Percentiles rank a stretch among this genome's conserved stretches.
Evolutionary conservation across 2,329 filamentous ascomycete species (phyloP).

Genomic region (Beauveria caledonica): DNA sequence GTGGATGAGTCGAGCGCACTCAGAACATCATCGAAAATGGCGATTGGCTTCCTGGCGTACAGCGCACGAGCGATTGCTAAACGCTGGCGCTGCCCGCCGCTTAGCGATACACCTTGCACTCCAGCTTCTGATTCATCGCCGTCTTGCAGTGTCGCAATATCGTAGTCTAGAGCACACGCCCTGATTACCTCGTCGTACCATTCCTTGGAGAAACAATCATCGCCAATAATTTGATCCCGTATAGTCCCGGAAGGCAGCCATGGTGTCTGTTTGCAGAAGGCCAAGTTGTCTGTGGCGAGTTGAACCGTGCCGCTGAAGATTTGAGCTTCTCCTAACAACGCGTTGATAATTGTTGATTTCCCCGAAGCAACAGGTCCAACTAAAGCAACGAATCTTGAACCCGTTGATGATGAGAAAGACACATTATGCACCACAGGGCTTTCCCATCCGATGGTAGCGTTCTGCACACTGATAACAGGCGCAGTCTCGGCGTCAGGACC

Average conservation of each 20-base stretch:
- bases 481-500: background rate
- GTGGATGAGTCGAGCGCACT: slow-evolving; percentile 3
- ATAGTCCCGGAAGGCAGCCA: slow-evolving; percentile 7
- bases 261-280: slow-evolving; percentile 8
- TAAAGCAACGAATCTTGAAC: slow-evolving; percentile 4
- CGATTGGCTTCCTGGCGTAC: slow-evolving; percentile 4
- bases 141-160: slow-evolving; percentile 2
- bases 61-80: slow-evolving; percentile 8
- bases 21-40: slow-evolving; percentile 9
- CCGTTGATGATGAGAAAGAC: slow-evolving; percentile 5
- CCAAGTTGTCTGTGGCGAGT: background rate
- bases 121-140: slow-evolving; percentile 5
- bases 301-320: background rate
- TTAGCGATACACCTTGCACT: slow-evolving; percentile 3
- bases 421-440: slow-evolving; percentile 11
- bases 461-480: slow-evolving; percentile 7
- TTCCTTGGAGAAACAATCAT: background rate
- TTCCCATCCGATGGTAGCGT: slow-evolving; percentile 10
- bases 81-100: slow-evolving; percentile 7
- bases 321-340: slow-evolving; percentile 5
- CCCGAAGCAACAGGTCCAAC: slow-evolving; percentile 6
- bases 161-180: slow-evolving; percentile 8
- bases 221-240: slow-evolving; percentile 2
- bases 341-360: slow-evolving; percentile 8
- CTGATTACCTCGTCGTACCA: slow-evolving; percentile 6